Percentiles rank a stretch among this genome's conserved stretches.
These are phyloP conservation scores for Recurvomyces mirabilis DNA, from an alignment of 495 filamentous ascomycete species.

Conservation along the genomic window DNA sequence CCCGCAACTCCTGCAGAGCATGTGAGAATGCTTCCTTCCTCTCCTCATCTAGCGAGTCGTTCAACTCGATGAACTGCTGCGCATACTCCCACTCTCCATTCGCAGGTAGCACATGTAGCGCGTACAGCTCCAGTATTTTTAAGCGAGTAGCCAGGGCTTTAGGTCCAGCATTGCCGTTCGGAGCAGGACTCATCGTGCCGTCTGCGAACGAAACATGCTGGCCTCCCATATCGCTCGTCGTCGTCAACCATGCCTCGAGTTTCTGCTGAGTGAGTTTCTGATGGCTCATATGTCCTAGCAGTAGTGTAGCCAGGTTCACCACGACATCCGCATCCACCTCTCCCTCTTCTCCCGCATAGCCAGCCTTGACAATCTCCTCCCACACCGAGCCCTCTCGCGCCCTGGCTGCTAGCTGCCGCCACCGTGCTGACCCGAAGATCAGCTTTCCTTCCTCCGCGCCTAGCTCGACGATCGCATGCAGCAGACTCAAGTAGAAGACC, in stretches of 20 bases:
- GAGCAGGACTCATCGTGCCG: slow-evolving; percentile 8
- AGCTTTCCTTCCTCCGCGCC: slow-evolving; percentile 82
- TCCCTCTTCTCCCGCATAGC: slow-evolving; percentile 76
- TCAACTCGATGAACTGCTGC: slow-evolving; percentile 72
- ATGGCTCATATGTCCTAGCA: slow-evolving; percentile 73
- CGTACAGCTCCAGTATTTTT: slow-evolving; percentile 88
- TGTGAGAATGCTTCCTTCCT: slow-evolving; percentile 74
- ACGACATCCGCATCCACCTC: slow-evolving; percentile 92
- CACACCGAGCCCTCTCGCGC: slow-evolving; percentile 79
- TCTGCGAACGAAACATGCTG: slow-evolving; percentile 22
- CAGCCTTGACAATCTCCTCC: slow-evolving; percentile 78
- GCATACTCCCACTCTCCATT: slow-evolving; percentile 96
- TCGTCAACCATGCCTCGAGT: slow-evolving; percentile 84
- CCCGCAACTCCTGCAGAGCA: slow-evolving; percentile 46
- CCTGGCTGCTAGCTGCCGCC: slow-evolving; percentile 66
- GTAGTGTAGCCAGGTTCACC: slow-evolving; percentile 77
- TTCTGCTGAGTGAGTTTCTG: slow-evolving; percentile 75
- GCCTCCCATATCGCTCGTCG: slow-evolving; percentile 52
- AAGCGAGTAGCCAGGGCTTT: slow-evolving; percentile 54
- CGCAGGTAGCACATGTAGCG: slow-evolving; percentile 77
- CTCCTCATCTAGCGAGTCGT: slow-evolving; percentile 81
- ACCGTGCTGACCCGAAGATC: slow-evolving; percentile 71
- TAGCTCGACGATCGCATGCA: slow-evolving; percentile 81
- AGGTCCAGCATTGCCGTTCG: slow-evolving; percentile 47
- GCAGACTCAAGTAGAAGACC: slow-evolving; percentile 87